These are phyloP conservation scores for Flaveria sonorensis DNA, from an alignment of 129 eudicot genomes.

Conservation along the genomic window DNA sequence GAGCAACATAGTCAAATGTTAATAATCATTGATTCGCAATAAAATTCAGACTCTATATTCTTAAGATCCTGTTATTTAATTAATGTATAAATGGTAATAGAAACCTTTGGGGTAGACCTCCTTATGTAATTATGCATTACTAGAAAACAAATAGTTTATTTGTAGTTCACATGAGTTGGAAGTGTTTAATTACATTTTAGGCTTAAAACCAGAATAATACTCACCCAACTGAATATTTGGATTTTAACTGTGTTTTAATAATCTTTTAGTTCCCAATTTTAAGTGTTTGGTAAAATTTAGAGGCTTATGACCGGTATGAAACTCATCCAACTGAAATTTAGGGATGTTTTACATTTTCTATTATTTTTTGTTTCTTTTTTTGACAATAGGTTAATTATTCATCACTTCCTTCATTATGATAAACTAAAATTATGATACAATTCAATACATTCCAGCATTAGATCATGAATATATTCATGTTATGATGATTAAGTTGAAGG, in stretches of 20 bases:
- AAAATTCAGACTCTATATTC: too few relatives aligned
- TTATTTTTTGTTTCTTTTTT: background rate
- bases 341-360: background rate
- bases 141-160: too few relatives aligned
- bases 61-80: too few relatives aligned
- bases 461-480: constrained; percentile 11
- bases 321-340: constrained; percentile 3
- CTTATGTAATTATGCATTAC: too few relatives aligned
- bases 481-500: background rate
- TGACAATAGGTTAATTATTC: background rate
- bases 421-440: background rate
- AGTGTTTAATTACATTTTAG: too few relatives aligned
- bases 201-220: too few relatives aligned
- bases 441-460: background rate
- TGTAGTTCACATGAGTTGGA: too few relatives aligned
- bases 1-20: background rate
- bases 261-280: background rate
- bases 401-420: background rate
- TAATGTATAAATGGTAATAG: too few relatives aligned
- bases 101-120: too few relatives aligned
- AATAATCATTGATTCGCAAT: background rate
- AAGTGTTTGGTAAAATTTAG: background rate
- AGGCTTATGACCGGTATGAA: background rate
- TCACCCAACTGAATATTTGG: too few relatives aligned
- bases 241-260: background rate